These are phyloP conservation scores for Nepenthes gracilis DNA, from an alignment of 148 eudicot genomes.

Conservation along the genomic window DNA sequence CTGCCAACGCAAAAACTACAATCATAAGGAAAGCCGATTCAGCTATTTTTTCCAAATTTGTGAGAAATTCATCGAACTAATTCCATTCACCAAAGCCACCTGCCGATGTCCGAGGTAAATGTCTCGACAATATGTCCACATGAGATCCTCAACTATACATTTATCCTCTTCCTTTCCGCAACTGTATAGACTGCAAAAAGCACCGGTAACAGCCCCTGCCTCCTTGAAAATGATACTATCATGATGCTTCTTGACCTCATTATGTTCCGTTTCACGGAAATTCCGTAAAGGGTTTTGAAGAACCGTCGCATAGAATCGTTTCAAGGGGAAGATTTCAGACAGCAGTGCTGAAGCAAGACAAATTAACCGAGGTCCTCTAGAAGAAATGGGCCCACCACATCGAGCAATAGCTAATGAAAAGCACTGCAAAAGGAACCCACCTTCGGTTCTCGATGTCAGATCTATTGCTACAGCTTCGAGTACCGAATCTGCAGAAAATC, in stretches of 20 bases:
- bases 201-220: constrained; percentile 81
- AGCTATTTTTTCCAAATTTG: constrained; percentile 67
- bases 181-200: constrained; percentile 65
- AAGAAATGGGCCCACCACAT: constrained; percentile 44
- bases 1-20: constrained; percentile 82
- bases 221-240: constrained; percentile 55
- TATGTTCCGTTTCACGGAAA: constrained; percentile 9
- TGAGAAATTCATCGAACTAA: constrained; percentile 37
- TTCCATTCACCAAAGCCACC: constrained; percentile 43
- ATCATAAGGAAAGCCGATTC: constrained; percentile 94
- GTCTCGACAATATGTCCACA: constrained; percentile 71
- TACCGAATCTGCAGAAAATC: constrained; percentile 41
- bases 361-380: constrained; percentile 33
- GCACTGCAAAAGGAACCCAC: constrained; percentile 42
- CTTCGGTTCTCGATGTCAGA: constrained; percentile 29
- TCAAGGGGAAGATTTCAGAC: constrained; percentile 70
- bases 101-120: constrained; percentile 59
- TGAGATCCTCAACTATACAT: constrained; percentile 44
- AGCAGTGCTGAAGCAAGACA: constrained; percentile 63
- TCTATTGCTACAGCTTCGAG: constrained; percentile 47
- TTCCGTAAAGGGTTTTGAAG: constrained; percentile 22
- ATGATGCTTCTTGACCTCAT: constrained; percentile 47
- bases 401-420: constrained; percentile 71
- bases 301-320: constrained; percentile 28
- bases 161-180: constrained; percentile 54